A percentile compares a stretch with the other conserved stretches of the same genome.
phyloP scores from a whole-genome alignment of 805 yeast species.

The Priceomyces castillae region DNA sequence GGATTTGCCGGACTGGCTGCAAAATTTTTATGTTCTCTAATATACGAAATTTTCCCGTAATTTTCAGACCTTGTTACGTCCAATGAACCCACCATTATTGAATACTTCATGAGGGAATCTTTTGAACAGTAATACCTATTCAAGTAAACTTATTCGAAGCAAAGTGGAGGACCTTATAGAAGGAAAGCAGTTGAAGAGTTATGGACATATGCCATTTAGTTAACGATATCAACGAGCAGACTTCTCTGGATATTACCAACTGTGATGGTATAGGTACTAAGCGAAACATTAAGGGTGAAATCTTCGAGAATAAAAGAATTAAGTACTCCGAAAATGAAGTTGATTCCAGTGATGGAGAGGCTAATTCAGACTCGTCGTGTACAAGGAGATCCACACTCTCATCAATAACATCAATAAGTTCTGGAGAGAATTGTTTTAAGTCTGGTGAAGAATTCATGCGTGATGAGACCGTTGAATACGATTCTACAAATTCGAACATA shows the following conservation, averaged over 20 bases:
- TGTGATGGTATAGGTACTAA: background rate
- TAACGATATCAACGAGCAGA: background rate
- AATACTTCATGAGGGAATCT: background rate
- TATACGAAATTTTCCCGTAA: slow-evolving; percentile 6
- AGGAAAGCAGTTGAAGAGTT: background rate
- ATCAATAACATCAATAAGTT: slow-evolving; percentile 5
- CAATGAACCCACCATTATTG: slow-evolving; percentile 5
- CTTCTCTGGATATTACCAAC: background rate
- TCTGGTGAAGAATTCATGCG: background rate
- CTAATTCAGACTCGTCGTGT: slow-evolving; percentile 1
- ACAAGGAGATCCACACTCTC: slow-evolving; percentile 8
- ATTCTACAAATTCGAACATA: slow-evolving; percentile 2
- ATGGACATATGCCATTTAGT: slow-evolving; percentile 7
- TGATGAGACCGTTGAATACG: background rate
- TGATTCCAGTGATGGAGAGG: slow-evolving; percentile 1
- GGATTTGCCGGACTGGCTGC: background rate
- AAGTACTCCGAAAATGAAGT: slow-evolving; percentile 2
- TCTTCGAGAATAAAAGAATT: background rate
- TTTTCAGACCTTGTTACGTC: slow-evolving; percentile 9
- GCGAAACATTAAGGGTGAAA: slow-evolving; percentile 1
- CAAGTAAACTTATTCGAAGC: background rate
- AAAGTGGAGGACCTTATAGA: background rate
- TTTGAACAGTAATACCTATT: background rate
- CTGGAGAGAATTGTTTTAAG: background rate
- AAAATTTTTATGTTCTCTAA: slow-evolving; percentile 7